Base-by-base conservation (phyloP, 768 basidiomycete genomes). In the Cystobasidium onofrii region DNA sequence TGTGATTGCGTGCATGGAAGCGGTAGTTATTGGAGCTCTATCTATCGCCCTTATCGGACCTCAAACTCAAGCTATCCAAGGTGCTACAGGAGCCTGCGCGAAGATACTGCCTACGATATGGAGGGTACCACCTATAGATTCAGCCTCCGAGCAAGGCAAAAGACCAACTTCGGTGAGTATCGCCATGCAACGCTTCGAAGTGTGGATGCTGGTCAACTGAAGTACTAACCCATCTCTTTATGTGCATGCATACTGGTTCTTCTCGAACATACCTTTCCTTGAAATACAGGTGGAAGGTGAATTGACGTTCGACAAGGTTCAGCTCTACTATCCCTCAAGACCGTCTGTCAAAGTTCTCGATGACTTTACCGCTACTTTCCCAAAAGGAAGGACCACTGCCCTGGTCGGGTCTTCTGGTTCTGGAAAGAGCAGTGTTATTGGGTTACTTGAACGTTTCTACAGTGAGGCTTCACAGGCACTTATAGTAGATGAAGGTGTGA, bases 21-120 rank as follows among this genome's bases (percentile, higher is more conserved):
- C 81, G 10, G 76, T 75, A 3, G 12, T 54, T 6, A 41, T 70
- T 55, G 74, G 74, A 1, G 90, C 91, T 0, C 93, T 97, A 84
- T 92, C 91, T 18, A 84, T 93, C 69, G 90, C 88, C 1, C 78
- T 90, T 78, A 82, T 96, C 69, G 89, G 90, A 0, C 95, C 95
- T 1, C 92, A 96, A 80, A 83, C 92, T 83, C 46, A 79, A 87
- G 90, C 91, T 9, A 83, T 97, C 75, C 85, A 87, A 18, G 86
- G 88, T 76, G 93, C 86, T 33, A 87, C 87, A 74, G 90, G 86
- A 27, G 92, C 93, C 23, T 50, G 54, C 7, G 31, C 18, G 10
- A 96, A 95, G 80, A 84, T 97, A 3, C 95, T 85, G 80, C 84
- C 86, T 23, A 92, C 92, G 1, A 95, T 97, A 74, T 90, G 93